These are phyloP conservation scores for Colletotrichum scovillei DNA, from an alignment of 2,329 filamentous ascomycete species.

Conservation along the genomic window DNA sequence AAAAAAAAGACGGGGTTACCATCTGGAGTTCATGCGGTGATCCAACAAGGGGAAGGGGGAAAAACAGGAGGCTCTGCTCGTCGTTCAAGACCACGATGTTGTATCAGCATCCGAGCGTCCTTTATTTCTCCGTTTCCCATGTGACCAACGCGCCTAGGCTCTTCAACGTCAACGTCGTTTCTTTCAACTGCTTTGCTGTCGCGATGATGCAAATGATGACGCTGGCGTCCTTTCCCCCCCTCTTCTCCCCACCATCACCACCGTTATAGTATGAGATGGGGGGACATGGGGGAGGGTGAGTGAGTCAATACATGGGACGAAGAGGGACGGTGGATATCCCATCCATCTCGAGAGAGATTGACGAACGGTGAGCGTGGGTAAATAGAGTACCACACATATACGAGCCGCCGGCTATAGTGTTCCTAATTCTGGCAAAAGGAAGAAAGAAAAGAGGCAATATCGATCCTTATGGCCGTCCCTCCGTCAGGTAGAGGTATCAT, in stretches of 20 bases:
- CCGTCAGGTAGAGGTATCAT: constrained; percentile 26
- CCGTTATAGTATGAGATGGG: neutral
- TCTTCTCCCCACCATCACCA: neutral
- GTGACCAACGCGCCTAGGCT: neutral
- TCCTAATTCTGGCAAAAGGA: constrained; percentile 18
- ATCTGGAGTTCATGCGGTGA: neutral
- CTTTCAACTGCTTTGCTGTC: neutral
- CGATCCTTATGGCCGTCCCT: constrained; percentile 7
- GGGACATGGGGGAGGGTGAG: neutral
- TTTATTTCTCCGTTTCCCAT: neutral
- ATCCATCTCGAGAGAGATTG: constrained; percentile 2
- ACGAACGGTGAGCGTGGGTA: constrained; percentile 5
- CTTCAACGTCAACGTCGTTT: neutral
- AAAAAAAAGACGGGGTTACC: neutral
- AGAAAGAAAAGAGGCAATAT: constrained; percentile 10
- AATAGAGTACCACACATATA: neutral
- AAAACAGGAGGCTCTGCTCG: constrained; percentile 28
- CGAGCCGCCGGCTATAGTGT: constrained; percentile 1
- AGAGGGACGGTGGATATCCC: constrained; percentile 14
- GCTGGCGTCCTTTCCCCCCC: neutral
- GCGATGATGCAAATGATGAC: constrained; percentile 23
- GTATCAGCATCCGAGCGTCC: constrained; percentile 23
- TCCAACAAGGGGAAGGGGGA: constrained; percentile 5
- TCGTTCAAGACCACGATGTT: neutral
- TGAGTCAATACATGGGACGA: constrained; percentile 26